These are phyloP conservation scores for Chenopodium quinoa DNA, from an alignment of 148 eudicot genomes.

Conservation along the genomic window DNA sequence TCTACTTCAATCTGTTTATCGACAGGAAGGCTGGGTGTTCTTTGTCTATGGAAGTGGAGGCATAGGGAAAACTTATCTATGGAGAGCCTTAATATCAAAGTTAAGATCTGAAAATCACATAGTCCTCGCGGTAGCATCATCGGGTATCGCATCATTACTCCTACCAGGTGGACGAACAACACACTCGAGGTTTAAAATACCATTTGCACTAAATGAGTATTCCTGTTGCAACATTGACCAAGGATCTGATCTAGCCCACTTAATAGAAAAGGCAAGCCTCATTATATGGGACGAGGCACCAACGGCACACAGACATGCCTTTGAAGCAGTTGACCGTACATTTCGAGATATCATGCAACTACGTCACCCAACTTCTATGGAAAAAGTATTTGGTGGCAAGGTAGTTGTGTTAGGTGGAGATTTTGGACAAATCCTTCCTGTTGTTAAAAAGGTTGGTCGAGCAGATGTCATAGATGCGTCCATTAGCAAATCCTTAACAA, in stretches of 20 bases:
- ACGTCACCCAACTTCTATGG: not conserved
- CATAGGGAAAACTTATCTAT: not conserved
- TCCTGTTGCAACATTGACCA: not conserved
- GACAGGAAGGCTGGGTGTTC: not conserved
- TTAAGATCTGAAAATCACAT: not conserved
- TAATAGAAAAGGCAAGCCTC: not conserved
- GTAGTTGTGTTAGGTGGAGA: conserved; percentile 1
- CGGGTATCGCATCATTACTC: not conserved
- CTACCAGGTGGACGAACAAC: not conserved
- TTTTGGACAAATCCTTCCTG: not conserved
- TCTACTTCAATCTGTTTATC: not conserved
- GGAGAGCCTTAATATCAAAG: not conserved
- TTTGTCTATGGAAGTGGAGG: not conserved
- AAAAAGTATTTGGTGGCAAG: not conserved
- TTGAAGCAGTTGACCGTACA: not conserved
- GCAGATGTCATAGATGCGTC: not conserved
- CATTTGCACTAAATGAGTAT: not conserved
- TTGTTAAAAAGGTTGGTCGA: not conserved
- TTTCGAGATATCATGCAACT: not conserved
- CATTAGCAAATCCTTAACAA: not conserved
- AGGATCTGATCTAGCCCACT: not conserved
- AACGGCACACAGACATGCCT: not conserved
- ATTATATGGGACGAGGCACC: not conserved
- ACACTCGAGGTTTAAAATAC: not conserved
- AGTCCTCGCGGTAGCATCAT: not conserved